phyloP scores from a whole-genome alignment of 257 asterid species.

The Nicotiana obtusifolia region DNA sequence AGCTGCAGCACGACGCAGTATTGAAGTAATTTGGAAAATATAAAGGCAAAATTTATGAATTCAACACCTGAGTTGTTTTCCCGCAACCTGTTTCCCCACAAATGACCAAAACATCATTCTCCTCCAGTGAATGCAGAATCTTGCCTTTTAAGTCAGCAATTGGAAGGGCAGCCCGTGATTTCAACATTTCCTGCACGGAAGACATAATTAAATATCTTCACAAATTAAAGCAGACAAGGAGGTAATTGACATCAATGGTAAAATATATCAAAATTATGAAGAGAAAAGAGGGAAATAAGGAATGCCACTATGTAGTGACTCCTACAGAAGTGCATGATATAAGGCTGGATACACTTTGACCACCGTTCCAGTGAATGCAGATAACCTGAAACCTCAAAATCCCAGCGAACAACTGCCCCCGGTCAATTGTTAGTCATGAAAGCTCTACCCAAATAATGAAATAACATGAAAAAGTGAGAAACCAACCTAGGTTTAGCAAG shows the following conservation, averaged over 20 bases:
- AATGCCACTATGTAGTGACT: not conserved
- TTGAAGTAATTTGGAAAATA: constrained; percentile 2
- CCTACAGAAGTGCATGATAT: not conserved
- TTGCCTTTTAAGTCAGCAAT: constrained; percentile 71
- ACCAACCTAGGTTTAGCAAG: not conserved
- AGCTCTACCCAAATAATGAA: not conserved
- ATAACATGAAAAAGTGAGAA: not conserved
- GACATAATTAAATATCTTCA: constrained; percentile 18
- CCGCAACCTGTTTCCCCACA: constrained; percentile 99
- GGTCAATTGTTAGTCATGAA: constrained; percentile 1
- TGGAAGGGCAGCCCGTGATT: constrained; percentile 76
- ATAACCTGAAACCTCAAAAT: not conserved
- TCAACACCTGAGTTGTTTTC: constrained; percentile 91
- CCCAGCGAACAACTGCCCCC: not conserved
- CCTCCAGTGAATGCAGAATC: constrained; percentile 58
- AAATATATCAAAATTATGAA: not conserved
- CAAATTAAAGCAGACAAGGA: constrained; percentile 7
- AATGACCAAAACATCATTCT: constrained; percentile 73
- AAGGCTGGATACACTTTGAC: not conserved
- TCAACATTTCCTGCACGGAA: constrained; percentile 64
- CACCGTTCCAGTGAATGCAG: not conserved
- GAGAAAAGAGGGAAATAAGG: not conserved
- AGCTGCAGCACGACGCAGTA: not conserved
- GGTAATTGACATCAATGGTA: not conserved
- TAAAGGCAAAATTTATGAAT: constrained; percentile 9